Conservation (phyloP, 805 yeast genomes). For the Millerozyma acaciae region DNA sequence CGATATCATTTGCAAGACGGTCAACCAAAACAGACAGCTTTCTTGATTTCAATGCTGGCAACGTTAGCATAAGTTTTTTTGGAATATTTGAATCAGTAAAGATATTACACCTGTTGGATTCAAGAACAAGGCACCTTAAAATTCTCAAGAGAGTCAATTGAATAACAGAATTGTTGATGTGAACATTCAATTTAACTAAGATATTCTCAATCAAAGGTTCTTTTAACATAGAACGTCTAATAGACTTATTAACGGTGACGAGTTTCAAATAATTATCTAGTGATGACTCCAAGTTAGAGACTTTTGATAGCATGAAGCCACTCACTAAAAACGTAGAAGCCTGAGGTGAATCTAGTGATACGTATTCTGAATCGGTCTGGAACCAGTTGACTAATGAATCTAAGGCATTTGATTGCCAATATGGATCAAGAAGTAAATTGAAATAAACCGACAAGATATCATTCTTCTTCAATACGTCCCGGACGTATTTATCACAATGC, state of each 20-base stretch:
- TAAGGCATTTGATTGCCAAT: constrained; percentile 56
- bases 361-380: constrained; percentile 22
- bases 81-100: constrained; percentile 1
- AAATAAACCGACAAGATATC: constrained; percentile 38
- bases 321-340: constrained; percentile 29
- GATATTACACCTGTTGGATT: constrained; percentile 2
- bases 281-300: constrained; percentile 41
- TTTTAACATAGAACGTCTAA: constrained; percentile 22
- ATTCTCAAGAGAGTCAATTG: constrained; percentile 34
- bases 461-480: constrained; percentile 31
- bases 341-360: constrained; percentile 19
- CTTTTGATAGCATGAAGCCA: constrained; percentile 38
- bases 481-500: constrained; percentile 38
- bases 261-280: constrained; percentile 39
- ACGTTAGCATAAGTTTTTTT: constrained; percentile 4
- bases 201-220: constrained; percentile 26
- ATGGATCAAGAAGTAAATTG: constrained; percentile 43
- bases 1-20: constrained; percentile 29
- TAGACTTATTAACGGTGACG: constrained; percentile 15
- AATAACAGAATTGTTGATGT: constrained; percentile 33
- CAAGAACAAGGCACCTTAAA: constrained; percentile 15
- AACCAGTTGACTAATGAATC: constrained; percentile 46
- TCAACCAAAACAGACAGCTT: constrained; percentile 34
- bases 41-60: constrained; percentile 10
- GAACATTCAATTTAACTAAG: constrained; percentile 22